Evolutionary conservation across 345 rosid genomes (phyloP).

Genomic region (Camelina hispida): DNA sequence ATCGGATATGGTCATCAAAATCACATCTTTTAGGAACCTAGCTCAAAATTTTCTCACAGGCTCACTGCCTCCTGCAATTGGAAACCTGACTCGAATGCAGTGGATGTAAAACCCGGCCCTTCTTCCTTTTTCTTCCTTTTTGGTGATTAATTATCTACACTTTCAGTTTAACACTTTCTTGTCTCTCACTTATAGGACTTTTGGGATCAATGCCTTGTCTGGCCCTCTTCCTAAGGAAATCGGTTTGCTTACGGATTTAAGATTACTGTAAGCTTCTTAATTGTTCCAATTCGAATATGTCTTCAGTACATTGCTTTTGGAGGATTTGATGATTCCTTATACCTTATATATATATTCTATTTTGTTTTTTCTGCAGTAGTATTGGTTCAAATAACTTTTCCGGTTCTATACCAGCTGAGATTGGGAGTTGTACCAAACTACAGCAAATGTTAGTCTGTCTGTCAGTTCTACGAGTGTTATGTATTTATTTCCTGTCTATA

Average conservation of each 20-base stretch:
- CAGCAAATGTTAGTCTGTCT: constrained; percentile 57
- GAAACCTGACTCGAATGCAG: constrained; percentile 50
- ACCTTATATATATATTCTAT: not conserved
- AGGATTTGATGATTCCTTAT: not conserved
- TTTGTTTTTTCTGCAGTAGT: constrained; percentile 39
- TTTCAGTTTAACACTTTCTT: too few species aligned
- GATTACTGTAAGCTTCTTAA: constrained; percentile 52
- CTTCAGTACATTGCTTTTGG: not conserved
- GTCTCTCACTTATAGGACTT: constrained; percentile 42
- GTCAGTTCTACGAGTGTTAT: not conserved
- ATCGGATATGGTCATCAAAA: not conserved
- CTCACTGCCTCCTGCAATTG: constrained; percentile 41
- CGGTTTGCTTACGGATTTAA: constrained; percentile 62
- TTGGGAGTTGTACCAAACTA: constrained; percentile 59
- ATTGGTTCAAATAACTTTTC: constrained; percentile 64
- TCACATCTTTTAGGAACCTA: constrained; percentile 39
- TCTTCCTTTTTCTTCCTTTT: not conserved
- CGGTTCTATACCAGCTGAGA: constrained; percentile 68
- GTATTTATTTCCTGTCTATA: not conserved
- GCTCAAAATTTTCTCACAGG: constrained; percentile 43
- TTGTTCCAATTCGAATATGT: not conserved
- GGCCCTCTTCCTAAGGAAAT: constrained; percentile 74
- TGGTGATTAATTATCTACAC: not conserved
- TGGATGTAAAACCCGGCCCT: constrained; percentile 54
- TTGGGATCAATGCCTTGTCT: constrained; percentile 60